Evolutionary conservation across 2,329 filamentous ascomycete species (phyloP).

Genomic region (Tothia fuscella): DNA sequence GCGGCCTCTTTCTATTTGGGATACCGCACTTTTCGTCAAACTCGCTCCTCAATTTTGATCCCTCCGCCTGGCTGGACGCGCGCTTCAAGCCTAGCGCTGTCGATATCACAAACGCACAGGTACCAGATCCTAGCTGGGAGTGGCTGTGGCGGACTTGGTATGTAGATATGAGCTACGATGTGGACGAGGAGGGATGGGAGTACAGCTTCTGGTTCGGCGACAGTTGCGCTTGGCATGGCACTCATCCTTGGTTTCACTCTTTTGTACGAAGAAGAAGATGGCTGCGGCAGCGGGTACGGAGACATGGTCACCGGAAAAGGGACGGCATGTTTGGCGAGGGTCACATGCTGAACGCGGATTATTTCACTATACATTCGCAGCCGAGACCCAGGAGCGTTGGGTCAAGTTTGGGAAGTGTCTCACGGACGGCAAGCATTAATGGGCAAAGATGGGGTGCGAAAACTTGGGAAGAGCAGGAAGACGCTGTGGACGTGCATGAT

Average conservation of each 20-base stretch:
- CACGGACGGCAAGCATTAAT: neutral
- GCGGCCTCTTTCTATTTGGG: slow-evolving; percentile 81
- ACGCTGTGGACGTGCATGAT: slow-evolving; percentile 47
- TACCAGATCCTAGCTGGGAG: slow-evolving; percentile 90
- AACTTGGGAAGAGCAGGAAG: slow-evolving; percentile 33
- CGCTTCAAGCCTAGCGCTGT: slow-evolving; percentile 44
- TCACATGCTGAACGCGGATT: slow-evolving; percentile 61
- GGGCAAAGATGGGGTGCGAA: slow-evolving; percentile 9
- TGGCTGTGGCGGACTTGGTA: slow-evolving; percentile 70
- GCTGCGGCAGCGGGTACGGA: slow-evolving; percentile 67
- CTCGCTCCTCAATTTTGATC: slow-evolving; percentile 77
- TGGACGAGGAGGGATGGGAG: slow-evolving; percentile 89
- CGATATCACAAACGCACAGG: slow-evolving; percentile 73
- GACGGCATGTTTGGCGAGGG: slow-evolving; percentile 35
- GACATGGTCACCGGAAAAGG: slow-evolving; percentile 21
- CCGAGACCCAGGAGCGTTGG: neutral
- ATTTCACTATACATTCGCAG: slow-evolving; percentile 56
- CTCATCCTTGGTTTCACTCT: slow-evolving; percentile 82
- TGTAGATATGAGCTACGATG: slow-evolving; percentile 65
- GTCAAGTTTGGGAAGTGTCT: neutral
- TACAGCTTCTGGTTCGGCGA: slow-evolving; percentile 76
- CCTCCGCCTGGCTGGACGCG: slow-evolving; percentile 70
- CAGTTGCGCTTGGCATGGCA: slow-evolving; percentile 61
- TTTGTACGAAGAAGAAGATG: slow-evolving; percentile 86
- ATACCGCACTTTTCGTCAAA: slow-evolving; percentile 78